These are phyloP conservation scores for Trichophyton simii DNA, from an alignment of 2,329 filamentous ascomycete genomes.

Conservation along the genomic window DNA sequence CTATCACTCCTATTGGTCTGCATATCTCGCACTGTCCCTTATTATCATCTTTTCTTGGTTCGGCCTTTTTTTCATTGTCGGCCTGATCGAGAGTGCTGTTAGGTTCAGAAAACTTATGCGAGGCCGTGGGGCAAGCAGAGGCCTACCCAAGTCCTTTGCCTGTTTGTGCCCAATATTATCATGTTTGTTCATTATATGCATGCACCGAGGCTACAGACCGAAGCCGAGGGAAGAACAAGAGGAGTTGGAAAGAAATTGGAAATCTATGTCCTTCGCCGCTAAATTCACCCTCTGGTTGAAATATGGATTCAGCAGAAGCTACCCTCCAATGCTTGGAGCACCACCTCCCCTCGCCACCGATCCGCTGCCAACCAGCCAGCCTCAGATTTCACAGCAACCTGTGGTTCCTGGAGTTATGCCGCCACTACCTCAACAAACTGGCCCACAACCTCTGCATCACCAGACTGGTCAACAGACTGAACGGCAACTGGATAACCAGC, in stretches of 20 bases:
- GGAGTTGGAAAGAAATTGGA: conserved; percentile 1
- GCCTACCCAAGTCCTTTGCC: not conserved
- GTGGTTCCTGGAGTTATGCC: not conserved
- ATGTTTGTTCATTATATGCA: not conserved
- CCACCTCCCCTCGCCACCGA: not conserved
- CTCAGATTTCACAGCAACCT: not conserved
- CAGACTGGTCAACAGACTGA: not conserved
- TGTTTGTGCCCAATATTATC: not conserved
- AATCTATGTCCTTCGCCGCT: not conserved
- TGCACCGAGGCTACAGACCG: not conserved
- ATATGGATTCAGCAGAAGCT: conserved; percentile 2
- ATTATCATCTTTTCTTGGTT: not conserved
- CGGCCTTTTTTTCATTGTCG: not conserved
- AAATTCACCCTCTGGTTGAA: conserved; percentile 1
- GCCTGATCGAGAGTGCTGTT: not conserved
- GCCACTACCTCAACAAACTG: not conserved
- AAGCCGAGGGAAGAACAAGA: not conserved
- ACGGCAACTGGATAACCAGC: not conserved
- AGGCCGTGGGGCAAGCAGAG: not conserved
- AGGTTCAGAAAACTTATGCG: not conserved
- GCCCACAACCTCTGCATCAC: not conserved
- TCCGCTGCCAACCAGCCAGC: not conserved
- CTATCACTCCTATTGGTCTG: not conserved
- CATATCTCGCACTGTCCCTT: not conserved
- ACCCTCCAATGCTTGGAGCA: not conserved